Evolutionary conservation across 805 yeast species (phyloP).

Genomic region (Wilhelminamyces savonicus): DNA sequence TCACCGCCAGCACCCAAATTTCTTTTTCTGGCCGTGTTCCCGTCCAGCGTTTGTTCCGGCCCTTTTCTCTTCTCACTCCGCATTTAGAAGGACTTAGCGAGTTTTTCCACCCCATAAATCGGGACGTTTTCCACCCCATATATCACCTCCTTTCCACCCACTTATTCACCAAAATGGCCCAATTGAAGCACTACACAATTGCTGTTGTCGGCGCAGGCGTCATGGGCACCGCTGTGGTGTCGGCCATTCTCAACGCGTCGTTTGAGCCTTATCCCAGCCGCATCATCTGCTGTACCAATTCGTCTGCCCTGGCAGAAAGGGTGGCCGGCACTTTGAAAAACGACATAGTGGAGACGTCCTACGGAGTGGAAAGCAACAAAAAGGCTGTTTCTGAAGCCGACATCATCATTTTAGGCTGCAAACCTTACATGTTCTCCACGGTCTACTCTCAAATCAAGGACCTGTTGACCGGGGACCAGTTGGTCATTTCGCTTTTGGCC

Average conservation of each 20-base stretch:
- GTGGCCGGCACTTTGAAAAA: conserved; percentile 38
- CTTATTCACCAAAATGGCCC: background rate
- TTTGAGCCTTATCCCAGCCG: conserved; percentile 56
- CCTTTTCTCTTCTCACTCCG: too few species aligned
- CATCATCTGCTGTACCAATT: conserved; percentile 73
- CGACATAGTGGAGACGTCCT: conserved; percentile 45
- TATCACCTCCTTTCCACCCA: background rate
- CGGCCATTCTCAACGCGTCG: conserved; percentile 57
- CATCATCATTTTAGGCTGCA: conserved; percentile 76
- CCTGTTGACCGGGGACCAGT: conserved; percentile 43
- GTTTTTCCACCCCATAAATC: background rate
- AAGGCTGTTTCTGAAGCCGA: conserved; percentile 60
- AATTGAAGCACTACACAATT: conserved; percentile 48
- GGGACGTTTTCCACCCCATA: background rate
- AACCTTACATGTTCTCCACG: conserved; percentile 71
- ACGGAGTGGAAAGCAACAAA: conserved; percentile 37
- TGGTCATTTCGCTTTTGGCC: conserved; percentile 80
- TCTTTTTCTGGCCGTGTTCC: too few species aligned
- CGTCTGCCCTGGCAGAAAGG: conserved; percentile 35
- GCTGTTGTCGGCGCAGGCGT: conserved; percentile 90
- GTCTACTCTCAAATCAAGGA: conserved; percentile 48
- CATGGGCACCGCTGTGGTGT: conserved; percentile 88
- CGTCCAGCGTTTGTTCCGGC: too few species aligned
- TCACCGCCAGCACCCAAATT: too few species aligned
- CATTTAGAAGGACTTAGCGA: too few species aligned